Conservation (phyloP, 345 rosid species). For the Capsella bursapastoris region DNA sequence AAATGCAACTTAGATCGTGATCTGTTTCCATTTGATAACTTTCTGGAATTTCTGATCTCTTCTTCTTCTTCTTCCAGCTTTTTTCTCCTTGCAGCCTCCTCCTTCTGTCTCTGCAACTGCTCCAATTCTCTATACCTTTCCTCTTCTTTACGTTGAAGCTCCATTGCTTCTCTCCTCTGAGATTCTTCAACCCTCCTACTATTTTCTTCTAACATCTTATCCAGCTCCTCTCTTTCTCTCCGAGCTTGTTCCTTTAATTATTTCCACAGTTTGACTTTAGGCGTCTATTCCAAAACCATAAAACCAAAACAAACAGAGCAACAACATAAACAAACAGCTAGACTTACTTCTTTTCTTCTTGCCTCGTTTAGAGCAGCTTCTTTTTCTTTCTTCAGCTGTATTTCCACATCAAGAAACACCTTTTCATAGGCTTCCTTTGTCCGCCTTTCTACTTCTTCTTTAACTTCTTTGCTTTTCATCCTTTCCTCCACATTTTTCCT, state of each 20-base stretch:
- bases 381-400: slow-evolving; percentile 69
- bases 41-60: slow-evolving; percentile 49
- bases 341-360: slow-evolving; percentile 67
- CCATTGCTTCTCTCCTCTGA: slow-evolving; percentile 83
- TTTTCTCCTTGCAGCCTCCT: slow-evolving; percentile 73
- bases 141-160: slow-evolving; percentile 79
- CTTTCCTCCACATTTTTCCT: slow-evolving; percentile 77
- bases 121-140: slow-evolving; percentile 80
- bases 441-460: slow-evolving; percentile 62
- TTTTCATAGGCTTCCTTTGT: slow-evolving; percentile 68
- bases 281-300: background rate
- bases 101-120: slow-evolving; percentile 78
- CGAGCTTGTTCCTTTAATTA: slow-evolving; percentile 74
- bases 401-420: slow-evolving; percentile 62
- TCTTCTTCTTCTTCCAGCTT: slow-evolving; percentile 83
- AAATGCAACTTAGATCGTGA: slow-evolving; percentile 56
- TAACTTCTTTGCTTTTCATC: slow-evolving; percentile 59
- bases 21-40: slow-evolving; percentile 51
- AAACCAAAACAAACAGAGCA: background rate
- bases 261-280: slow-evolving; percentile 5
- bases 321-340: slow-evolving; percentile 13
- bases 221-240: slow-evolving; percentile 84
- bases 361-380: slow-evolving; percentile 75
- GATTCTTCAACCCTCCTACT: slow-evolving; percentile 82
- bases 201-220: slow-evolving; percentile 89